These are phyloP conservation scores for Oryza rufipogon DNA, from an alignment of 176 grass and related monocot genomes.

Conservation along the genomic window DNA sequence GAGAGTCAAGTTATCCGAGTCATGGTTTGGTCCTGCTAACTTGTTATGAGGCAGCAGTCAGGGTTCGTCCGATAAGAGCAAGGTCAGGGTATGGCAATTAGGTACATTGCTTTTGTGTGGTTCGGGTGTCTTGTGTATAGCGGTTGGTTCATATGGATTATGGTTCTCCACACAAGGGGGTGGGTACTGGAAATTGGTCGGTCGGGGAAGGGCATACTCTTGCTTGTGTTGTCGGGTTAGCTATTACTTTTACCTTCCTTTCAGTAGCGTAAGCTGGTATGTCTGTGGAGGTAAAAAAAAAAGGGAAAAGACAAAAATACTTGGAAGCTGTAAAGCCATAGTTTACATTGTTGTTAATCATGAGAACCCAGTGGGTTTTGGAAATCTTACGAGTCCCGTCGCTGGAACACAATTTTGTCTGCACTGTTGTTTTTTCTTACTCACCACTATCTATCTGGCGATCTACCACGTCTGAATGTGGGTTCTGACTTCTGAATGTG, in stretches of 20 bases:
- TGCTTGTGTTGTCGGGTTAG: background rate
- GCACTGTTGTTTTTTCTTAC: background rate
- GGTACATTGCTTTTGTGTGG: background rate
- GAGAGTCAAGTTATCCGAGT: conserved; percentile 30
- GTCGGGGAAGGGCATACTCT: background rate
- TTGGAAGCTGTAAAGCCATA: background rate
- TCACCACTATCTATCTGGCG: background rate
- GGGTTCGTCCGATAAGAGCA: conserved; percentile 12
- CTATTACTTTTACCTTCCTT: background rate
- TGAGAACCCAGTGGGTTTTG: background rate
- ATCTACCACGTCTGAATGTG: background rate
- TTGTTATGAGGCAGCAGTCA: conserved; percentile 25
- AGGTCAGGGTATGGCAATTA: background rate
- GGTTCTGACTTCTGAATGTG: background rate
- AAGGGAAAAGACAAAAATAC: background rate
- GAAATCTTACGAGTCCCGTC: background rate
- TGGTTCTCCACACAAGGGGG: background rate
- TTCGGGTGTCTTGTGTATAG: background rate
- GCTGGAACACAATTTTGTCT: background rate
- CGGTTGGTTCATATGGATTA: background rate
- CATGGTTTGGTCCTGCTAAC: conserved; percentile 41
- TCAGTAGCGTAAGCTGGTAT: background rate
- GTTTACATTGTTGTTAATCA: background rate
- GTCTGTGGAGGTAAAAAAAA: conserved; percentile 19
- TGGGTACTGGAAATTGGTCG: background rate